These are phyloP conservation scores for Psidium friedrichsthalianum DNA, from an alignment of 345 rosid genomes.

Conservation along the genomic window DNA sequence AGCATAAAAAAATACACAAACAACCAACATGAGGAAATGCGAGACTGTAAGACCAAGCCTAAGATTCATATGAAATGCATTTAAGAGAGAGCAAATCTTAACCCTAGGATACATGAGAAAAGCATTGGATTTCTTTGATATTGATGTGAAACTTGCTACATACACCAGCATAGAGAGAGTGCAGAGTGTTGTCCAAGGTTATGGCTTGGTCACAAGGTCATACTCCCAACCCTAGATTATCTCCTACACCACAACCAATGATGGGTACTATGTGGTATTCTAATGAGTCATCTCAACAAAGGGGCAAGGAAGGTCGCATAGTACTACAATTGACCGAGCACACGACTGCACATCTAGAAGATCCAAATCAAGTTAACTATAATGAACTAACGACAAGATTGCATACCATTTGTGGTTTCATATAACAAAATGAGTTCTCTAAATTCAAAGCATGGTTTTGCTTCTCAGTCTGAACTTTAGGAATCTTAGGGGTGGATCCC, in stretches of 20 bases:
- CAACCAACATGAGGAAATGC: background rate
- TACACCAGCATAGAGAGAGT: background rate
- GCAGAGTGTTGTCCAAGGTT: background rate
- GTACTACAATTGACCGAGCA: background rate
- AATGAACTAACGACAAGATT: background rate
- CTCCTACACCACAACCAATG: background rate
- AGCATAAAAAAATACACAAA: background rate
- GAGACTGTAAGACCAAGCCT: background rate
- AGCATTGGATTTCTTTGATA: background rate
- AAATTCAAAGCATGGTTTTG: background rate
- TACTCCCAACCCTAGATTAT: background rate
- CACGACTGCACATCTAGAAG: background rate
- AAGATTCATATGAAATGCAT: background rate
- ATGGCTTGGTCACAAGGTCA: background rate
- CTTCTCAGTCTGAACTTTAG: background rate
- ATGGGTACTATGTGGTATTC: background rate
- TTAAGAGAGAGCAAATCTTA: background rate
- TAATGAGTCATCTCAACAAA: background rate
- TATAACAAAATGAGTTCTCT: background rate
- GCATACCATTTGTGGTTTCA: constrained; percentile 4
- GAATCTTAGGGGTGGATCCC: background rate
- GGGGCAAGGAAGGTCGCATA: background rate
- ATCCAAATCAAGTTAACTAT: background rate
- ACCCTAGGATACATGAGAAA: background rate
- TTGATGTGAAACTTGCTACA: background rate